Percentiles rank a stretch among this genome's conserved stretches.
Conservation (phyloP, 306 rosid genomes). For the Acacia crassicarpa region DNA sequence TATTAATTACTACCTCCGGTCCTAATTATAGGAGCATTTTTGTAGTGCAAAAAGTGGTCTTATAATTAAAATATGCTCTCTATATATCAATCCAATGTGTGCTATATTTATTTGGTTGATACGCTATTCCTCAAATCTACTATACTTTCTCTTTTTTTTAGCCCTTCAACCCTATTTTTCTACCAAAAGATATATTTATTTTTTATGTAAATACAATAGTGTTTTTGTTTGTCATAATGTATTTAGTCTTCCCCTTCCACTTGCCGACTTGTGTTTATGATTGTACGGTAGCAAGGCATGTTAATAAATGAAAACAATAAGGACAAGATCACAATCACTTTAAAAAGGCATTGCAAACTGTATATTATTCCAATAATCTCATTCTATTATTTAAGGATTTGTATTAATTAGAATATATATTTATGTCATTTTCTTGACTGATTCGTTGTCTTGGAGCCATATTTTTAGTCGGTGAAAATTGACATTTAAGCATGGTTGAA, state of each 20-base stretch:
- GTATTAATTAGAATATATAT: background rate
- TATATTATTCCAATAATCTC: background rate
- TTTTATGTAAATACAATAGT: background rate
- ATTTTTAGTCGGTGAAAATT: constrained; percentile 19
- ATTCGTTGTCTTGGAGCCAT: background rate
- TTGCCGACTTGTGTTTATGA: background rate
- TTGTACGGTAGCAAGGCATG: background rate
- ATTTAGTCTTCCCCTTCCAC: background rate
- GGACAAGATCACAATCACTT: background rate
- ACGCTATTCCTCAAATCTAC: too few relatives aligned
- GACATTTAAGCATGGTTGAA: constrained; percentile 13
- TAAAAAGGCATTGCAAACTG: constrained; percentile 20
- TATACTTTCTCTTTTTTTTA: background rate
- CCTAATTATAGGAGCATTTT: too few relatives aligned
- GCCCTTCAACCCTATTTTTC: background rate
- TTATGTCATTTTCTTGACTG: background rate
- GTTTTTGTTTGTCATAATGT: background rate
- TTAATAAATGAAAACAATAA: background rate
- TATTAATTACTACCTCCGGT: too few relatives aligned
- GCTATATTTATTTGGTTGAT: too few relatives aligned
- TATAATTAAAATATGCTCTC: background rate
- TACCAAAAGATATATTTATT: background rate
- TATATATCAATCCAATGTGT: background rate
- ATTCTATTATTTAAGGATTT: background rate
- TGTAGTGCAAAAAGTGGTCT: too few relatives aligned